Evolutionary conservation across 2,329 filamentous ascomycete genomes (phyloP).

Genomic region (Phialophora verrucosa): DNA sequence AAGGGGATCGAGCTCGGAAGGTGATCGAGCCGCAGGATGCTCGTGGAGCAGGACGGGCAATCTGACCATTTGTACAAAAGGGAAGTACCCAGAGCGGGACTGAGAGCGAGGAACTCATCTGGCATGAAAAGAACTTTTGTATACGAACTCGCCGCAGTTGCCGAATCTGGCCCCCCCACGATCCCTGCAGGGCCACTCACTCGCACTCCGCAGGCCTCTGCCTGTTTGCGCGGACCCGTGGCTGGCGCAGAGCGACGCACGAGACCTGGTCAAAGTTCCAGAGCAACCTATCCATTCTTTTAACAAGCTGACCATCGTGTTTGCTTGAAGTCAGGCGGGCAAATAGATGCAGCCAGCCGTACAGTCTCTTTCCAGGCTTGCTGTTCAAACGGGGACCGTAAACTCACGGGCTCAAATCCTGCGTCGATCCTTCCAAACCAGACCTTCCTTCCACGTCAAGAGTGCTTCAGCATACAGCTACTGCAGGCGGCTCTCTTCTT

Average conservation of each 20-base stretch:
- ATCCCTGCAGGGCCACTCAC: not conserved
- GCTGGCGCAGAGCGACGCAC: conserved; percentile 5
- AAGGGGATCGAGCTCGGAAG: not conserved
- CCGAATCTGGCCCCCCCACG: conserved; percentile 5
- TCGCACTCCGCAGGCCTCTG: not conserved
- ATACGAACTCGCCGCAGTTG: conserved; percentile 22
- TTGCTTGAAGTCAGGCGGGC: conserved; percentile 9
- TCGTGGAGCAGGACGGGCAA: not conserved
- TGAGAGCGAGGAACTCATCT: not conserved
- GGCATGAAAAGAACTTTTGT: conserved; percentile 1
- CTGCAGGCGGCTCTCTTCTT: conserved; percentile 11
- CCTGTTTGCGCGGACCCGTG: not conserved
- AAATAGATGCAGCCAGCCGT: conserved; percentile 33
- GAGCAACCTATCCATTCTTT: conserved; percentile 17
- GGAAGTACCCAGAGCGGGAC: not conserved
- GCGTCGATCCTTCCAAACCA: conserved; percentile 22
- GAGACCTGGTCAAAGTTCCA: not conserved
- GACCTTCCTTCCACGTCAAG: conserved; percentile 13
- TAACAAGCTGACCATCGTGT: conserved; percentile 12
- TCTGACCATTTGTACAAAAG: not conserved
- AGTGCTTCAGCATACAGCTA: conserved; percentile 3
- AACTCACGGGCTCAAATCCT: conserved; percentile 17
- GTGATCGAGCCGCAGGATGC: not conserved
- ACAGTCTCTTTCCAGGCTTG: conserved; percentile 33
- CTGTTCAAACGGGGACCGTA: conserved; percentile 21